A percentile compares a stretch with the other conserved stretches of the same genome.
phyloP scores from a whole-genome alignment of 2,329 filamentous ascomycete genomes.

The Endoconidiophora laricicola region DNA sequence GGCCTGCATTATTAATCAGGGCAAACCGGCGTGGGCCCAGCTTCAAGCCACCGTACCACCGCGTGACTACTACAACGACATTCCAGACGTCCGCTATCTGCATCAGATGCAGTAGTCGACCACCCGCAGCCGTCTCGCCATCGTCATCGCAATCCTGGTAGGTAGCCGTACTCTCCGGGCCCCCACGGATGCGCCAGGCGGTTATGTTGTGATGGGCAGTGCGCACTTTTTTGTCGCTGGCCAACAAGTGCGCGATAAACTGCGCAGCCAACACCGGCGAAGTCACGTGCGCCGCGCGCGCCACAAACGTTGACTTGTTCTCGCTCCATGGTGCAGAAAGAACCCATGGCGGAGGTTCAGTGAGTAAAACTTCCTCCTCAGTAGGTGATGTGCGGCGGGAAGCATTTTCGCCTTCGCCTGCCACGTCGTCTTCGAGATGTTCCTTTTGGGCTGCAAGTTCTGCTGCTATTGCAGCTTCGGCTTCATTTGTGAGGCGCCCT shows the following conservation, averaged over 20 bases:
- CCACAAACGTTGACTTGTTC: constrained; percentile 78
- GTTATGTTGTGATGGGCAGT: constrained; percentile 88
- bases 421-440: constrained; percentile 12
- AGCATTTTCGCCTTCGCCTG: not conserved
- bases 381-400: not conserved
- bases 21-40: constrained; percentile 80
- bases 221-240: constrained; percentile 71
- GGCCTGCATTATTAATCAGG: constrained; percentile 71
- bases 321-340: constrained; percentile 60
- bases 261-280: constrained; percentile 54
- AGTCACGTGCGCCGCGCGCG: constrained; percentile 52
- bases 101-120: constrained; percentile 72
- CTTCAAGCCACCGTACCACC: constrained; percentile 90
- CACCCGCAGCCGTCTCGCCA: constrained; percentile 82
- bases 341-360: constrained; percentile 44
- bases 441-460: constrained; percentile 15
- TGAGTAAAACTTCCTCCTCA: constrained; percentile 13
- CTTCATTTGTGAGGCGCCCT: constrained; percentile 22
- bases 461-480: constrained; percentile 15
- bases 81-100: constrained; percentile 92
- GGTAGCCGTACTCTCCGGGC: constrained; percentile 35
- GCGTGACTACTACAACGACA: constrained; percentile 76
- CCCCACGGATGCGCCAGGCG: constrained; percentile 69
- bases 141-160: constrained; percentile 87
- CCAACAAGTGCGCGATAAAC: constrained; percentile 59